Percentiles rank a stretch among this genome's conserved stretches.
phyloP scores from a whole-genome alignment of 1,284 basidiomycete genomes.

The Puccinia polysora region DNA sequence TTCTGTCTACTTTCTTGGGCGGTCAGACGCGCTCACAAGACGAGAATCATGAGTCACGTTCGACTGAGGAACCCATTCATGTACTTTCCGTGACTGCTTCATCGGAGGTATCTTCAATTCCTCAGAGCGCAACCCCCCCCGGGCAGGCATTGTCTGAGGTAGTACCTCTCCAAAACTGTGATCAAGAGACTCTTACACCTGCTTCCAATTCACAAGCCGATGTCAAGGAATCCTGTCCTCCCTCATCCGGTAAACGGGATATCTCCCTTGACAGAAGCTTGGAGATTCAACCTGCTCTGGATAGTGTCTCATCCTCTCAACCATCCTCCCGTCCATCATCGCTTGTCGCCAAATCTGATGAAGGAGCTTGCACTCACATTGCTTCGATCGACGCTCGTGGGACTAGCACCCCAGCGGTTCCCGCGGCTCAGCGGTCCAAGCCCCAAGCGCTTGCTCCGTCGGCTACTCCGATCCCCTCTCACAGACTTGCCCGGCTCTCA shows the following conservation, averaged over 20 bases:
- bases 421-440: neutral
- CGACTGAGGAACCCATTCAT: neutral
- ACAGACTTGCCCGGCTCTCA: neutral
- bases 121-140: too few species aligned
- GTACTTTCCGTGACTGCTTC: too few species aligned
- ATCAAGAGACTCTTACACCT: too few species aligned
- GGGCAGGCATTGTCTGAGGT: too few species aligned
- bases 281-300: neutral
- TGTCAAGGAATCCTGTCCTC: neutral
- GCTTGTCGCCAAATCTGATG: neutral
- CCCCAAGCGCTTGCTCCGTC: neutral
- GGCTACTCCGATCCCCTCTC: neutral
- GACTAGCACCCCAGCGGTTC: neutral
- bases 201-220: too few species aligned
- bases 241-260: neutral
- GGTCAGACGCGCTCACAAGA: neutral
- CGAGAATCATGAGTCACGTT: neutral
- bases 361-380: too few species aligned
- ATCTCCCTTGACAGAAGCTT: neutral
- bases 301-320: neutral
- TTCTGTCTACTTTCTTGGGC: slow-evolving; percentile 27
- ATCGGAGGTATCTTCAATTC: too few species aligned
- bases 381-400: neutral
- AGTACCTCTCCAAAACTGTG: neutral
- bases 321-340: neutral